These are phyloP conservation scores for Aspergillus panamensis DNA, from an alignment of 495 filamentous ascomycete genomes.

Conservation along the genomic window DNA sequence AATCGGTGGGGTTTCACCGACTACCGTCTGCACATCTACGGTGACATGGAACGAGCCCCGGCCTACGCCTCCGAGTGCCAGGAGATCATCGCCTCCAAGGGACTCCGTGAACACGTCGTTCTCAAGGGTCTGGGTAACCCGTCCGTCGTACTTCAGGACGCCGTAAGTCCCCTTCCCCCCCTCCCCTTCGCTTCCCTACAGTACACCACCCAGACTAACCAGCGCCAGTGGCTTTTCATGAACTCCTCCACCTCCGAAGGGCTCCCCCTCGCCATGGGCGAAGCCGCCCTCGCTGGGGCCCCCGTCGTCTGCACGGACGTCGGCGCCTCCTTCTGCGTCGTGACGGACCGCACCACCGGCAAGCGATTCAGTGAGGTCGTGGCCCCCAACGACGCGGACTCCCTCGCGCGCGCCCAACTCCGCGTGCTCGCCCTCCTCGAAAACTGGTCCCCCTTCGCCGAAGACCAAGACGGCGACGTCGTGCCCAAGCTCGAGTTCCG, in stretches of 20 bases:
- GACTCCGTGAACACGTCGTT: constrained; percentile 48
- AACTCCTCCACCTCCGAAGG: constrained; percentile 65
- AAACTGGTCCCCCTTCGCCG: constrained; percentile 52
- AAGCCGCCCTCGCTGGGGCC: constrained; percentile 58
- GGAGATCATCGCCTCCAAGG: constrained; percentile 58
- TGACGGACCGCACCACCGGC: constrained; percentile 54
- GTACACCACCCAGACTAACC: not conserved
- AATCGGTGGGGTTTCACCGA: constrained; percentile 62
- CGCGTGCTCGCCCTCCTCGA: constrained; percentile 55
- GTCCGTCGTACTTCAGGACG: constrained; percentile 18
- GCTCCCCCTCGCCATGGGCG: constrained; percentile 59
- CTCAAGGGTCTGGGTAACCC: constrained; percentile 55
- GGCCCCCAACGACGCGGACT: constrained; percentile 55
- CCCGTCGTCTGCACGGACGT: constrained; percentile 63
- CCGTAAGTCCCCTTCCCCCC: constrained; percentile 5
- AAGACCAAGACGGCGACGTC: constrained; percentile 31
- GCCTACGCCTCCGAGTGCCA: constrained; percentile 56
- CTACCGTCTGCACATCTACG: constrained; percentile 60
- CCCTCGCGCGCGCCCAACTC: constrained; percentile 56
- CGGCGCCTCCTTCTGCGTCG: constrained; percentile 57
- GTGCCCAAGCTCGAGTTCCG: constrained; percentile 43
- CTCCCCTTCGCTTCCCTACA: not conserved
- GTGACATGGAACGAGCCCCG: constrained; percentile 55
- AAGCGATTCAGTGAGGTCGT: constrained; percentile 57
- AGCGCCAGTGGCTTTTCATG: constrained; percentile 54